Base-by-base conservation (phyloP, 345 rosid genomes). In the Populus alba region DNA sequence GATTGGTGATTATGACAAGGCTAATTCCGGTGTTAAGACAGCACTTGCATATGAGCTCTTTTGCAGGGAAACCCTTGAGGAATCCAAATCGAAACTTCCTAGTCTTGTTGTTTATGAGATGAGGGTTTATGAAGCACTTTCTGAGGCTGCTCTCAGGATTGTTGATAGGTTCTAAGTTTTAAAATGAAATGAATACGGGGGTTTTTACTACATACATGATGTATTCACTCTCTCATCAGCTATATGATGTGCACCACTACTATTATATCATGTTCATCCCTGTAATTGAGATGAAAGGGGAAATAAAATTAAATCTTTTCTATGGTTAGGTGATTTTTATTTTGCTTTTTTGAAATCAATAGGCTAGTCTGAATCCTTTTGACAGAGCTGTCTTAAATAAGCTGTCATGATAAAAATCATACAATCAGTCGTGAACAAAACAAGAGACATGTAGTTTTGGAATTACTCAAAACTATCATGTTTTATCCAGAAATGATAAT, bases 91-190 rank as follows among this genome's bases (percentile, higher is more conserved):
- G 11, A 8, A 37, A 3, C 8, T 79, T 45, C 76, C 76, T 5
- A 0, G 13, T 3, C 0, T 0, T 3, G 12, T 80, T 45, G 7
- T 62, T 55, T 66, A 70, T 77, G 69, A 76, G 2, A 80, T 84
- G 68, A 59, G 41, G 68, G 75, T 76, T 38, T 80, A 49, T 70
- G 83, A 68, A 23, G 65, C 51, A 27, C 87, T 84, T 15, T 65
- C 81, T 41, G 78, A 68, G 1, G 82, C 73, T 10, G 79, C 76
- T 4, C 8, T 86, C 79, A 62, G 79, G 27, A 84, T 86, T 2
- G 68, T 84, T 71, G 87, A 84, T 71, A 70, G 85, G 31, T 61
- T 86, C 37, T 84, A 78, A 62, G 20, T 47, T 6, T 1, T 22
- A 27, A 18, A 29, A 29, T 41, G n/a, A 70, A 15, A 47, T 47